phyloP scores from a whole-genome alignment of 257 asterid species.

The Scutellaria minor region DNA sequence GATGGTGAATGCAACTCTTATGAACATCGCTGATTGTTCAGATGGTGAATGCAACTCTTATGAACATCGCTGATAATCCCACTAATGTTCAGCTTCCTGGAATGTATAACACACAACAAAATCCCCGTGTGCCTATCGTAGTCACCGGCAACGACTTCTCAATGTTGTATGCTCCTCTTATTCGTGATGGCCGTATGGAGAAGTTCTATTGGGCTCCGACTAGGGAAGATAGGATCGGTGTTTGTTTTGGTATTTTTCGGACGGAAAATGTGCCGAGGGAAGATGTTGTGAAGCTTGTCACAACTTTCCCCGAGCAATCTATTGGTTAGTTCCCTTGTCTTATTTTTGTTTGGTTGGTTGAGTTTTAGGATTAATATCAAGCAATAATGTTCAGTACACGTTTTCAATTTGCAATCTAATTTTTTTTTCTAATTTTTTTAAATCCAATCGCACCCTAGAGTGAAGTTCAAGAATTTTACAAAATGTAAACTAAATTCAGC shows the following conservation, averaged over 20 bases:
- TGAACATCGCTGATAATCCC: slow-evolving; percentile 65
- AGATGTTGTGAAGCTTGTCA: slow-evolving; percentile 45
- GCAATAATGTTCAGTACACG: no score
- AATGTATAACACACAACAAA: slow-evolving; percentile 59
- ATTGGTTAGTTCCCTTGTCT: slow-evolving; percentile 38
- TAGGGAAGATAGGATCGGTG: slow-evolving; percentile 55
- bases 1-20: slow-evolving; percentile 65
- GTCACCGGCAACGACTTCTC: slow-evolving; percentile 64
- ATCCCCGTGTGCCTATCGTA: slow-evolving; percentile 53
- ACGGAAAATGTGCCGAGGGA: slow-evolving; percentile 38
- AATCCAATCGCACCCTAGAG: no score
- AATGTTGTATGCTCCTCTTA: slow-evolving; percentile 61
- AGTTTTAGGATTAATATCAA: no score
- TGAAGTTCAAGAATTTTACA: no score
- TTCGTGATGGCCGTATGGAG: slow-evolving; percentile 69
- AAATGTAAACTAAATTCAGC: no score
- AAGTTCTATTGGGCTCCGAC: slow-evolving; percentile 63
- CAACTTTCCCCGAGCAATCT: slow-evolving; percentile 55
- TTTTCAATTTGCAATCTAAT: no score
- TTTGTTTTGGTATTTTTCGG: slow-evolving; percentile 52
- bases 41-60: slow-evolving; percentile 65
- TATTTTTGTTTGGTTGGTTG: no score
- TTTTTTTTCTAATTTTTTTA: no score
- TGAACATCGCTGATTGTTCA: slow-evolving; percentile 69
- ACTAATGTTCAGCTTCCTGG: slow-evolving; percentile 65